phyloP scores from a whole-genome alignment of 345 rosid species.

The Syzygium aromaticum region DNA sequence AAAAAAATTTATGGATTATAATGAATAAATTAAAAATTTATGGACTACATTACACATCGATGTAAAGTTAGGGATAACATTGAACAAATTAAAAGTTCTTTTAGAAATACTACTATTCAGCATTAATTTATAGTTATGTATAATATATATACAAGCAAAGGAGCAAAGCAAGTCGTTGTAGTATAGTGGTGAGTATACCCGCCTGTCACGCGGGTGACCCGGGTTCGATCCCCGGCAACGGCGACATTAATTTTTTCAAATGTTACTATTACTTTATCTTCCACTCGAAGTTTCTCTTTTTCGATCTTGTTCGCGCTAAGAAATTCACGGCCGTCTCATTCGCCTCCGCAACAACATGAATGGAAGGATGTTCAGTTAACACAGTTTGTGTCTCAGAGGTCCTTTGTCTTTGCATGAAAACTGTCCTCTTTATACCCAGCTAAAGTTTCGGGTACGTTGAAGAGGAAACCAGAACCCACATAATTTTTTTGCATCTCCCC shows the following conservation, averaged over 20 bases:
- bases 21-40: too few species aligned
- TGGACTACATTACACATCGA: too few species aligned
- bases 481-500: neutral
- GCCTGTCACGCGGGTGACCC: conserved; percentile 97
- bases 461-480: neutral
- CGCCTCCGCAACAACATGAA: neutral
- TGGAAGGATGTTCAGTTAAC: neutral
- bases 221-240: conserved; percentile 62
- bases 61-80: too few species aligned
- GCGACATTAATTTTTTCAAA: neutral
- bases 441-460: neutral
- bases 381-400: neutral
- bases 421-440: neutral
- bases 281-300: neutral
- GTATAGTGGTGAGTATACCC: conserved; percentile 94
- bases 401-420: neutral
- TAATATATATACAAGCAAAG: neutral
- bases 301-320: neutral
- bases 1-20: too few species aligned
- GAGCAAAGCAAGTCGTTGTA: conserved; percentile 46
- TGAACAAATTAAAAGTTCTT: too few species aligned
- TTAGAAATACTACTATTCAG: too few species aligned
- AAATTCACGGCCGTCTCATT: neutral
- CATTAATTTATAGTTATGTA: too few species aligned
- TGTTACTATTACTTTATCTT: neutral